These are phyloP conservation scores for Tricharina praecox DNA, from an alignment of 495 filamentous ascomycete species.

Conservation along the genomic window DNA sequence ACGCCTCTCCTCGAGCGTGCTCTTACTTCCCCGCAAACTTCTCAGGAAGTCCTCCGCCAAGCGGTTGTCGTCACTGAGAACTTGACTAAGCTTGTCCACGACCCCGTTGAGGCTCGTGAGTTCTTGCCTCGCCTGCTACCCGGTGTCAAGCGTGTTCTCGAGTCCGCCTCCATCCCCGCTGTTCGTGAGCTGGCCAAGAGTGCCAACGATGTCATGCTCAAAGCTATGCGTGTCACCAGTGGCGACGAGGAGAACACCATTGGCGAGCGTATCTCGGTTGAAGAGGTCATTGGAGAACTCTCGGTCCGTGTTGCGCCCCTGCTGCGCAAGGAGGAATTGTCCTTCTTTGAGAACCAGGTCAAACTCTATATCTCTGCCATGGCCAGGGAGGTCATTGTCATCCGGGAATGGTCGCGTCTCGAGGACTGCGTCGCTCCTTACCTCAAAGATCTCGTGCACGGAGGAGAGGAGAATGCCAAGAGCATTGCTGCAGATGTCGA, in stretches of 20 bases:
- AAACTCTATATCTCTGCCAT: constrained; percentile 66
- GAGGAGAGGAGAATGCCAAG: constrained; percentile 36
- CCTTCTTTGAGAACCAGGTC: constrained; percentile 33
- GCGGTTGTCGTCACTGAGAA: constrained; percentile 98
- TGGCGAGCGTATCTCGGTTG: constrained; percentile 46
- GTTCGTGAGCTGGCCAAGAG: constrained; percentile 78
- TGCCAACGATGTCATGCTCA: constrained; percentile 73
- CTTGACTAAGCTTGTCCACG: constrained; percentile 94
- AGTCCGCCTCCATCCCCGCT: constrained; percentile 81
- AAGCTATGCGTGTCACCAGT: constrained; percentile 64
- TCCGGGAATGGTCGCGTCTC: constrained; percentile 60
- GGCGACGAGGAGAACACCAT: constrained; percentile 41
- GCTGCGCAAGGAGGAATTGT: constrained; percentile 10
- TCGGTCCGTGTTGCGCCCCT: constrained; percentile 37
- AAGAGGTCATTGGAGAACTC: constrained; percentile 60
- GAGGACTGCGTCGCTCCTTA: constrained; percentile 50
- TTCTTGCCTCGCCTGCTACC: constrained; percentile 94
- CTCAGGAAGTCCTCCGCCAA: constrained; percentile 87
- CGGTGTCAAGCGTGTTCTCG: constrained; percentile 74
- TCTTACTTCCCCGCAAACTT: constrained; percentile 72
- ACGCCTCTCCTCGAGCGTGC: constrained; percentile 89
- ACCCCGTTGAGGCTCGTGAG: constrained; percentile 84
- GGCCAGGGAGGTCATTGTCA: constrained; percentile 78
- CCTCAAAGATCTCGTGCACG: constrained; percentile 58
- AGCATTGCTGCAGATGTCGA: constrained; percentile 17